Base-by-base conservation (phyloP, 2,329 filamentous ascomycete species). In the Penicillium sp. region DNA sequence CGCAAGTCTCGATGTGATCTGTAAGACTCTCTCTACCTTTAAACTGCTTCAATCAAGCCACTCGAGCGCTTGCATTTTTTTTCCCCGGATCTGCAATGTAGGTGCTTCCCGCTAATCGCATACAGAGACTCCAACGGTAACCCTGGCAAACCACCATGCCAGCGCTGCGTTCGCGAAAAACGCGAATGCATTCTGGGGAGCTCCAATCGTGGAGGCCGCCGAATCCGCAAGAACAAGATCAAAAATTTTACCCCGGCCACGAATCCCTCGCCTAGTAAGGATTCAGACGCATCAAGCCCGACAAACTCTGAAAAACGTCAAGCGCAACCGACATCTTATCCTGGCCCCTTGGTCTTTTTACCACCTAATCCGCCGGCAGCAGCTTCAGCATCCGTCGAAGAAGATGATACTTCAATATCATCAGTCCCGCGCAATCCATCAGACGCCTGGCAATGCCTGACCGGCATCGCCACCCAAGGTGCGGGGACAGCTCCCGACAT, bases 161-260 rank as follows among this genome's bases (percentile, higher is more conserved):
- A 81, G 47, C 74, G 83, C 51, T 85, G 83, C 69, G 78, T 81
- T 57, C 78, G 79, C 61, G 81, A 84, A 58, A 75, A 77, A 53
- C 79, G 81, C 48, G 81, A 84, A 56, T 85, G 83, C 65, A 76
- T 85, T 10, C 76, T 85, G 18, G 82, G 81, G 7, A 79, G 79
- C 41, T 83, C 81, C 44, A 84, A 84, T 63, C 79, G 82, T 51
- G 83, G 83, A 42, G 83, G 83, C 13, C 76, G 81, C 51, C 77
- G 83, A 43, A 78, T 84, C 53, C 78, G 82, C 49, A 83, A 81
- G 63, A 81, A 81, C 64, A 76, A 72, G 58, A 70, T 71, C 43
- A 69, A 72, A 47, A 67, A 68, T 35, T 67, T 71, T 39, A 70
- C 68, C 2, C 67, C 69, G 1, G 58, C 63, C 29, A 55, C 56